Evolutionary conservation across 805 yeast species (phyloP).

Genomic region (Wickerhamomyces bovis): DNA sequence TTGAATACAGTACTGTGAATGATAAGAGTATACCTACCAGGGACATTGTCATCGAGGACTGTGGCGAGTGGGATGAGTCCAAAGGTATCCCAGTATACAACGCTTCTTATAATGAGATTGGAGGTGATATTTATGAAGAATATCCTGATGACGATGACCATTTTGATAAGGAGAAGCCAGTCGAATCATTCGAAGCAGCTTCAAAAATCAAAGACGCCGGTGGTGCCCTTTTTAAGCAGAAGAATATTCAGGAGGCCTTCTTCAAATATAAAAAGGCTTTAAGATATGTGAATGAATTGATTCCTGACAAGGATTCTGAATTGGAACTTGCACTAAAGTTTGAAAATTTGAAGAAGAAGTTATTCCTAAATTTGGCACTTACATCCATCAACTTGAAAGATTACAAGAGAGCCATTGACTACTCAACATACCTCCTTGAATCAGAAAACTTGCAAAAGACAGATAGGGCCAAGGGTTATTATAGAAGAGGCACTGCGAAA

Average conservation of each 20-base stretch:
- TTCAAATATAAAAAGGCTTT: constrained; percentile 62
- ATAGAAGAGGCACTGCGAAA: constrained; percentile 47
- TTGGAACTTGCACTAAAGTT: constrained; percentile 46
- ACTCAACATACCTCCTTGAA: constrained; percentile 52
- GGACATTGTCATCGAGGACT: constrained; percentile 42
- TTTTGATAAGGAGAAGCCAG: constrained; percentile 52
- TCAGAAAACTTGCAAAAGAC: constrained; percentile 29
- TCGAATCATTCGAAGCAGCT: constrained; percentile 45
- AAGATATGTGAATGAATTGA: constrained; percentile 63
- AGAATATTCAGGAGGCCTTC: constrained; percentile 44
- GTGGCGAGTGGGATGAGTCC: constrained; percentile 57
- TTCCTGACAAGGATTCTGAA: constrained; percentile 63
- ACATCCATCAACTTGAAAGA: constrained; percentile 43
- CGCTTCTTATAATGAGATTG: constrained; percentile 54
- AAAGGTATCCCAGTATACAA: constrained; percentile 54
- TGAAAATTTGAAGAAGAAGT: constrained; percentile 34
- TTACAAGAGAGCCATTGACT: constrained; percentile 45
- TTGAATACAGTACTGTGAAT: constrained; percentile 46
- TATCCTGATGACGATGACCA: constrained; percentile 66
- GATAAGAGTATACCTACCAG: constrained; percentile 38
- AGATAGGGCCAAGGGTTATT: constrained; percentile 54
- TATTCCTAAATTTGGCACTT: constrained; percentile 50
- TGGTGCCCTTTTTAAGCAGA: constrained; percentile 48
- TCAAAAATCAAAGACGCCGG: constrained; percentile 63
- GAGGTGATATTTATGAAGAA: constrained; percentile 72